phyloP scores from a whole-genome alignment of 495 filamentous ascomycete species.

The Lentithecium fluviatile region DNA sequence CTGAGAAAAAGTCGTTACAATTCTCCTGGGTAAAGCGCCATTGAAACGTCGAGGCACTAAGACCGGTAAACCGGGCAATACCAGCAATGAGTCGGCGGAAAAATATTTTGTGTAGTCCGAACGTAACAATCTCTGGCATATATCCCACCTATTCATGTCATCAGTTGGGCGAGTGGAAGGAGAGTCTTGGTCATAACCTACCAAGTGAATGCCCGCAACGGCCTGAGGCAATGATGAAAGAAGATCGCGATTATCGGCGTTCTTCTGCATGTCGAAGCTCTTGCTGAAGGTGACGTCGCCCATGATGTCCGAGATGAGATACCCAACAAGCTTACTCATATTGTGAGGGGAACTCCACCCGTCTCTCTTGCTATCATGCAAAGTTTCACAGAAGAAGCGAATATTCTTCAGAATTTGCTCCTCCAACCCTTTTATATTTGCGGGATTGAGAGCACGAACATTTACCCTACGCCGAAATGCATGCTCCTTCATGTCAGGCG shows the following conservation, averaged over 20 bases:
- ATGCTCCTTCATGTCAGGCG: neutral
- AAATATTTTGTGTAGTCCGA: slow-evolving; percentile 50
- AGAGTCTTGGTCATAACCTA: too few relatives aligned
- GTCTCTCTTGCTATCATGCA: neutral
- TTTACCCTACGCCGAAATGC: slow-evolving; percentile 1
- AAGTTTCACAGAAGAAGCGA: neutral
- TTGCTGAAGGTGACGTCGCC: slow-evolving; percentile 36
- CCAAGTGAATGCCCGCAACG: slow-evolving; percentile 28
- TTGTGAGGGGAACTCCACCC: slow-evolving; percentile 26
- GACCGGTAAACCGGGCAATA: slow-evolving; percentile 10
- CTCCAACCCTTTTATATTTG: slow-evolving; percentile 5
- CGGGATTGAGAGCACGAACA: neutral
- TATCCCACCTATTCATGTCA: slow-evolving; percentile 20
- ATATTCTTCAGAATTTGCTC: slow-evolving; percentile 8
- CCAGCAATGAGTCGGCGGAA: slow-evolving; percentile 40
- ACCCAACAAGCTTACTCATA: slow-evolving; percentile 30
- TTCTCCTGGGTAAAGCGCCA: slow-evolving; percentile 7
- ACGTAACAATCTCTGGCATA: slow-evolving; percentile 17
- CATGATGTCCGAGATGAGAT: slow-evolving; percentile 38
- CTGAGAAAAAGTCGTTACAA: slow-evolving; percentile 51
- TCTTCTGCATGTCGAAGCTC: slow-evolving; percentile 31
- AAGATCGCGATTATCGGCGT: slow-evolving; percentile 23
- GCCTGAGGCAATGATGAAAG: slow-evolving; percentile 52
- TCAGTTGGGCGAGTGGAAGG: slow-evolving; percentile 11
- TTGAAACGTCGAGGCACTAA: slow-evolving; percentile 30